phyloP scores from a whole-genome alignment of 179 eudicot species.

The Carnegiea gigantea region DNA sequence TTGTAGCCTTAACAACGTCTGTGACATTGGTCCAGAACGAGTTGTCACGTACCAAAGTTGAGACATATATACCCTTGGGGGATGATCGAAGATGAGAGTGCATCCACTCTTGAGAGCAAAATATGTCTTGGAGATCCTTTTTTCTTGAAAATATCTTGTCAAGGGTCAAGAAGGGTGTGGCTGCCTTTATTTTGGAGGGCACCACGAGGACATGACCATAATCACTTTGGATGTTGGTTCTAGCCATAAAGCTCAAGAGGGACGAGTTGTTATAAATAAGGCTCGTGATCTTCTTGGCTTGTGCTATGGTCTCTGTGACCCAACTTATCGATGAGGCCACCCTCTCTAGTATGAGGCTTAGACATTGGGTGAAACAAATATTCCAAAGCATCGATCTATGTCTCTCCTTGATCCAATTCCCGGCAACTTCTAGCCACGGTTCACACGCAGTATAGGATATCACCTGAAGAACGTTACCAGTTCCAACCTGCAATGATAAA shows the following conservation, averaged over 20 bases:
- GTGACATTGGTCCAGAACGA: slow-evolving; percentile 33
- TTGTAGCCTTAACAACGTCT: slow-evolving; percentile 24
- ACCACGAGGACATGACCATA: slow-evolving; percentile 21
- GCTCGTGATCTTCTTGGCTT: slow-evolving; percentile 39
- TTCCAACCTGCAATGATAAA: slow-evolving; percentile 9
- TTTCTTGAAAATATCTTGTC: slow-evolving; percentile 30
- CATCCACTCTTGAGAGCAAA: slow-evolving; percentile 27
- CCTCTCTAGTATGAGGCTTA: slow-evolving; percentile 36
- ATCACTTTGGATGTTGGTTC: not conserved
- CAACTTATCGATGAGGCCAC: slow-evolving; percentile 10
- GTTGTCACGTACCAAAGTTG: slow-evolving; percentile 14
- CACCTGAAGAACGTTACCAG: slow-evolving; percentile 39
- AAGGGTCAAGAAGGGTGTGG: slow-evolving; percentile 30
- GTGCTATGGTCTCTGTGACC: slow-evolving; percentile 22
- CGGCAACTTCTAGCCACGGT: slow-evolving; percentile 31
- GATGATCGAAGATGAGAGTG: slow-evolving; percentile 21
- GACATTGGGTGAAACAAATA: slow-evolving; percentile 37
- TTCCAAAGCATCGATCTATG: slow-evolving; percentile 39
- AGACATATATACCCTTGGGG: slow-evolving; percentile 23
- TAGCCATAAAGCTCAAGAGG: slow-evolving; percentile 24
- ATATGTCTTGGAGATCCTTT: slow-evolving; percentile 17
- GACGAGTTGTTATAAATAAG: slow-evolving; percentile 30
- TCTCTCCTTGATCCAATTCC: slow-evolving; percentile 26
- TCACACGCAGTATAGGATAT: slow-evolving; percentile 29
- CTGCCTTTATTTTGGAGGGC: slow-evolving; percentile 32